Evolutionary conservation across 2,329 filamentous ascomycete genomes (phyloP).

Genomic region (Trichophyton rubrum): DNA sequence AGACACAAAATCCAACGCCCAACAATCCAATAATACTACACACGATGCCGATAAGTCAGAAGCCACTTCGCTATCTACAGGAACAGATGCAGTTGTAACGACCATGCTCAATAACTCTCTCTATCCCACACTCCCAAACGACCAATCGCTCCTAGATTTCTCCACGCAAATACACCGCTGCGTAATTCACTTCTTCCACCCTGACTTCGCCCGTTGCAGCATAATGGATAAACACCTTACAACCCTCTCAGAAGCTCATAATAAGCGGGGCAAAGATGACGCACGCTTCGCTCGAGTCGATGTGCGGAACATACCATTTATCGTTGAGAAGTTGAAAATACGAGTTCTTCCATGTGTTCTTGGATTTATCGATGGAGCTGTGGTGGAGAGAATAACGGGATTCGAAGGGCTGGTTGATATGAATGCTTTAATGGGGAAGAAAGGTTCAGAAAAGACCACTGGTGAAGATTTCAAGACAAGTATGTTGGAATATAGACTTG

Average conservation of each 20-base stretch:
- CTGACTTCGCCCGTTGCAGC: slow-evolving; percentile 49
- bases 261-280: slow-evolving; percentile 12
- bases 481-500: slow-evolving; percentile 32
- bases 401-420: slow-evolving; percentile 32
- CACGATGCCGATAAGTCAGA: not conserved
- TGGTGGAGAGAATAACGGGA: slow-evolving; percentile 34
- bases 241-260: slow-evolving; percentile 24
- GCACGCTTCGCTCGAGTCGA: slow-evolving; percentile 36
- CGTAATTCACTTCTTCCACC: slow-evolving; percentile 52
- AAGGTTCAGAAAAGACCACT: slow-evolving; percentile 25
- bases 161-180: slow-evolving; percentile 47
- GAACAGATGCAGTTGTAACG: slow-evolving; percentile 12
- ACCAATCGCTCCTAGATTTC: slow-evolving; percentile 48
- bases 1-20: slow-evolving; percentile 38
- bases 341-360: slow-evolving; percentile 38
- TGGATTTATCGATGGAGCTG: slow-evolving; percentile 36
- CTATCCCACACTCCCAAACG: slow-evolving; percentile 34
- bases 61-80: slow-evolving; percentile 1
- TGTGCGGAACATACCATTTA: slow-evolving; percentile 35
- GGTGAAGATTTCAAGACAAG: slow-evolving; percentile 28
- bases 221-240: slow-evolving; percentile 50
- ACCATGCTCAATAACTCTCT: slow-evolving; percentile 17
- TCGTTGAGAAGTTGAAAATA: slow-evolving; percentile 37
- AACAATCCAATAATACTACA: slow-evolving; percentile 14
- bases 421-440: not conserved